Percentiles rank a stretch among this genome's conserved stretches.
These are phyloP conservation scores for Isabelozyma rhagii DNA, from an alignment of 805 yeast genomes.

Conservation along the genomic window DNA sequence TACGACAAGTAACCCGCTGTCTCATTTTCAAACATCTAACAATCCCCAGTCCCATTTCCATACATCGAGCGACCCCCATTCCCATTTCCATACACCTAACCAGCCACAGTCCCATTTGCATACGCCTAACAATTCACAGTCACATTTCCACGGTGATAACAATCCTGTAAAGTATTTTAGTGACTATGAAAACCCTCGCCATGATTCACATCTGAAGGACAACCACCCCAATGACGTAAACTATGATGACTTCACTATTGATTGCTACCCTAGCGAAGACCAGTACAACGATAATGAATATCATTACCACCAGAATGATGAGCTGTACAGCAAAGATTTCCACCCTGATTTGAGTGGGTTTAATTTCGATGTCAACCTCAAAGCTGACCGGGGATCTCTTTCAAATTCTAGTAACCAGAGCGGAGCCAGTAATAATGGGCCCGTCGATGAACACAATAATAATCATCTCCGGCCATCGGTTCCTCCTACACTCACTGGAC, in stretches of 20 bases:
- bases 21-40: too few species aligned
- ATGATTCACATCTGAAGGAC: conserved; percentile 1
- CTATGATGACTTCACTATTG: neutral
- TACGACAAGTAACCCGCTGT: neutral
- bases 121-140: too few species aligned
- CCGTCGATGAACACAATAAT: neutral
- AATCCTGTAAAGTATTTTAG: neutral
- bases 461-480: neutral
- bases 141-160: neutral
- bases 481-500: neutral
- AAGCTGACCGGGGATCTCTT: neutral
- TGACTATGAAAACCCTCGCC: neutral
- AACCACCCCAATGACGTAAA: neutral
- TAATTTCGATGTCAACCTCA: conserved; percentile 14
- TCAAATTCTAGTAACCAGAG: neutral
- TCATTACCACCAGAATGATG: neutral
- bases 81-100: too few species aligned
- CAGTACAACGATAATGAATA: neutral
- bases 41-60: too few species aligned
- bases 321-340: conserved; percentile 1
- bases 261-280: neutral
- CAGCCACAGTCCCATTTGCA: too few species aligned
- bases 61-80: too few species aligned
- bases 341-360: conserved; percentile 16
- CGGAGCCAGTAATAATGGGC: neutral